Evolutionary conservation across 2,329 filamentous ascomycete genomes (phyloP).

Genomic region (Aspergillus calidoustus): DNA sequence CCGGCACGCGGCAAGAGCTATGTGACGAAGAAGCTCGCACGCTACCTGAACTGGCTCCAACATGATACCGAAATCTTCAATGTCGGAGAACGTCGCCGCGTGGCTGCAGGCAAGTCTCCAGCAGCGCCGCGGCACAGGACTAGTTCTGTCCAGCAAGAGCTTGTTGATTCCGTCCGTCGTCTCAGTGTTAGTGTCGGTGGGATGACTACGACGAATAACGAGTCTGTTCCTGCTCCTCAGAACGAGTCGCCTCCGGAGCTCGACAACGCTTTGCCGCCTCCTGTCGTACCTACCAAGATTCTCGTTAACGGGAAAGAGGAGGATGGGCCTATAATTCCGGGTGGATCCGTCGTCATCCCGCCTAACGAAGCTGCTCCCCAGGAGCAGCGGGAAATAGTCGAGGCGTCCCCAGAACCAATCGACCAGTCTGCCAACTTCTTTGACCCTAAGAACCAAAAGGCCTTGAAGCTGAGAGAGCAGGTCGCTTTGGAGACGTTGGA

Average conservation of each 20-base stretch:
- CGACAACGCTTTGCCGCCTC: constrained; percentile 42
- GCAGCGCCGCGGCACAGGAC: constrained; percentile 31
- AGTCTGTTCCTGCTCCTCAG: constrained; percentile 9
- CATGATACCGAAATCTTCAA: constrained; percentile 97
- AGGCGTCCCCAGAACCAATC: constrained; percentile 57
- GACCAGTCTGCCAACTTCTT: constrained; percentile 95
- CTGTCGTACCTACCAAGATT: constrained; percentile 56
- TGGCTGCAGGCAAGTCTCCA: constrained; percentile 65
- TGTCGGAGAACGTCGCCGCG: constrained; percentile 85
- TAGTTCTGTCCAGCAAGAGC: constrained; percentile 44
- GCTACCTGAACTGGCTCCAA: constrained; percentile 96
- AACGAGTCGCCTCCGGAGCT: constrained; percentile 31
- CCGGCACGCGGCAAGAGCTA: constrained; percentile 97
- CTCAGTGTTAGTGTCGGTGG: constrained; percentile 46
- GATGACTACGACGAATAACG: constrained; percentile 27
- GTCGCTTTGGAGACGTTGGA: constrained; percentile 91
- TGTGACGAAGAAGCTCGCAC: constrained; percentile 95
- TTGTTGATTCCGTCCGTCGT: constrained; percentile 50
- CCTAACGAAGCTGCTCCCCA: constrained; percentile 29
- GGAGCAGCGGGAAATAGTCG: constrained; percentile 28
- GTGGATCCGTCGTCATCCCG: constrained; percentile 32
- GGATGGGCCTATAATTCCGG: constrained; percentile 23
- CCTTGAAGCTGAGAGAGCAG: constrained; percentile 83
- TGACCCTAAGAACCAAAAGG: constrained; percentile 83
- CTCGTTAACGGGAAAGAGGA: constrained; percentile 61